Evolutionary conservation across 495 filamentous ascomycete species (phyloP).

Genomic region (Neurospora intermedia): DNA sequence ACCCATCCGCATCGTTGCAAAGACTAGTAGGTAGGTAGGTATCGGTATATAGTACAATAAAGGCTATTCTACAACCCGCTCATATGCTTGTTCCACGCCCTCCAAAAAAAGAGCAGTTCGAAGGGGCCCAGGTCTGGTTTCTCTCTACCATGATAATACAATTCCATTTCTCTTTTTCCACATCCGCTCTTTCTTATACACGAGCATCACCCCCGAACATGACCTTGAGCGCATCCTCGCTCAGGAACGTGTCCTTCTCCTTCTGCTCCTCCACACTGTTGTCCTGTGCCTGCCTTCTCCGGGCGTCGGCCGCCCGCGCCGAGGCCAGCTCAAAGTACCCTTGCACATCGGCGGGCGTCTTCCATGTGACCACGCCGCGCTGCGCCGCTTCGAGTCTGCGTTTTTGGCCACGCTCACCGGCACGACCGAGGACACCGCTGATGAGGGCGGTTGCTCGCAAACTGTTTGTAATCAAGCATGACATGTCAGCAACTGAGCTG

Average conservation of each 20-base stretch:
- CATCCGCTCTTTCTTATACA: not conserved
- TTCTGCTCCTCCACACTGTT: not conserved
- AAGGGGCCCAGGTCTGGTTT: not conserved
- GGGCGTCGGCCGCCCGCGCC: not conserved
- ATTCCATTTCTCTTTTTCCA: not conserved
- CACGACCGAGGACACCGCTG: slow-evolving; percentile 72
- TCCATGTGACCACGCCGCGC: slow-evolving; percentile 48
- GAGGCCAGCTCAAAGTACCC: slow-evolving; percentile 12
- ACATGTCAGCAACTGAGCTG: slow-evolving; percentile 6
- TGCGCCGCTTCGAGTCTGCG: slow-evolving; percentile 51
- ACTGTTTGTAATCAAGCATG: slow-evolving; percentile 44
- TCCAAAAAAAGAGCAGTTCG: too few species aligned
- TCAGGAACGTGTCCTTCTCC: not conserved
- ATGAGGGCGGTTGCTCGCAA: slow-evolving; percentile 71
- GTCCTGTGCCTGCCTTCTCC: not conserved
- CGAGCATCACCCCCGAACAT: not conserved
- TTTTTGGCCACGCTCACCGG: slow-evolving; percentile 66
- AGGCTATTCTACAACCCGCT: not conserved
- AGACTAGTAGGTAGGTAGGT: not conserved
- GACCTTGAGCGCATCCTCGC: not conserved
- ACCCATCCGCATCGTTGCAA: not conserved
- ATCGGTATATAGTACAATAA: not conserved
- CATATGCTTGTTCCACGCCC: not conserved
- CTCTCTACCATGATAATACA: not conserved
- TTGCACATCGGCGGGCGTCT: slow-evolving; percentile 30